A percentile compares a stretch with the other conserved stretches of the same genome.
These are phyloP conservation scores for Trichoderma asperelloides DNA, from an alignment of 495 filamentous ascomycete species.

Conservation along the genomic window DNA sequence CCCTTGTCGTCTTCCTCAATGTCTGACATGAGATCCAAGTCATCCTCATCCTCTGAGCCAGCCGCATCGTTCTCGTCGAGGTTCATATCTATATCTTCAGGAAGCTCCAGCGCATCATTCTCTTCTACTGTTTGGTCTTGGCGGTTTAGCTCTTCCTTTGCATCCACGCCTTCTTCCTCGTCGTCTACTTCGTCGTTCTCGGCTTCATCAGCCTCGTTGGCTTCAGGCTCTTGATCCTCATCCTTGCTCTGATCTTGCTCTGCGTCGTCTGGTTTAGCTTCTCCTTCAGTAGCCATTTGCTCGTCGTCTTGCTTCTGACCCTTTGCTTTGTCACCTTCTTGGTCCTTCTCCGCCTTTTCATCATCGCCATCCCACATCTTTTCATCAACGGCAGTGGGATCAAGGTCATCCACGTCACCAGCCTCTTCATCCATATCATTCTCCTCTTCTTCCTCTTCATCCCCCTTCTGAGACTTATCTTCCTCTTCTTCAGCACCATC, in stretches of 20 bases:
- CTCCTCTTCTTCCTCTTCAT: slow-evolving; percentile 48
- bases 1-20: slow-evolving; percentile 32
- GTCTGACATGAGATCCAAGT: slow-evolving; percentile 49
- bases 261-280: slow-evolving; percentile 30
- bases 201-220: slow-evolving; percentile 51
- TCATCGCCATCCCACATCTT: slow-evolving; percentile 91
- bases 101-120: slow-evolving; percentile 47
- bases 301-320: slow-evolving; percentile 57
- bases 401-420: slow-evolving; percentile 81
- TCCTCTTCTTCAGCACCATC: slow-evolving; percentile 48
- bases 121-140: slow-evolving; percentile 59
- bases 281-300: slow-evolving; percentile 50
- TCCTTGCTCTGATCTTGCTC: slow-evolving; percentile 44
- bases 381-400: slow-evolving; percentile 84
- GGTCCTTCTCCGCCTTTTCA: slow-evolving; percentile 70
- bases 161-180: slow-evolving; percentile 65
- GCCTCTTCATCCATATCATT: slow-evolving; percentile 78
- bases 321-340: slow-evolving; percentile 61
- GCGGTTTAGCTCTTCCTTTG: slow-evolving; percentile 53
- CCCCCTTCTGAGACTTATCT: slow-evolving; percentile 36
- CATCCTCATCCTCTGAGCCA: slow-evolving; percentile 41
- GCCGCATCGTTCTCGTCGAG: slow-evolving; percentile 40
- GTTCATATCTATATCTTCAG: slow-evolving; percentile 69
- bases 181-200: slow-evolving; percentile 52
- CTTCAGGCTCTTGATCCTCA: slow-evolving; percentile 45